Evolutionary conservation across 306 rosid genomes (phyloP).

Genomic region (Prosopis cineraria): DNA sequence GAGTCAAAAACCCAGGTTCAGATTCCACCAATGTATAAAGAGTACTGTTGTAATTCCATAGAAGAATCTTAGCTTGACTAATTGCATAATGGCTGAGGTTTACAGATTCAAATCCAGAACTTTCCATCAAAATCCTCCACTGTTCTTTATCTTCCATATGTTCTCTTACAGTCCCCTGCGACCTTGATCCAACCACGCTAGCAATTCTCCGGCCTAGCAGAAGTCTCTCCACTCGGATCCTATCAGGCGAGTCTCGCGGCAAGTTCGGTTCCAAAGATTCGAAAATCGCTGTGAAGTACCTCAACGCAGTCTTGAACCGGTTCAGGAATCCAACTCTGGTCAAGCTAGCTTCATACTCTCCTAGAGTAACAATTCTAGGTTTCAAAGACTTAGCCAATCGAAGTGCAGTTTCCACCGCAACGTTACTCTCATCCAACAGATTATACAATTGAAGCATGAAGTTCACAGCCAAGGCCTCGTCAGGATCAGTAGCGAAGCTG

Average conservation of each 20-base stretch:
- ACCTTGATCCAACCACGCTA: constrained; percentile 51
- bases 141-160: constrained; percentile 80
- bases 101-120: constrained; percentile 67
- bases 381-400: constrained; percentile 70
- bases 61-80: constrained; percentile 81
- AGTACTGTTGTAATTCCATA: constrained; percentile 75
- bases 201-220: constrained; percentile 72
- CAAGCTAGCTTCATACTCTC: constrained; percentile 80
- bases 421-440: constrained; percentile 67
- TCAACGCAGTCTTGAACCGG: constrained; percentile 71
- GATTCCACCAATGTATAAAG: constrained; percentile 68
- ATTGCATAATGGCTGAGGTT: constrained; percentile 78
- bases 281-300: constrained; percentile 72
- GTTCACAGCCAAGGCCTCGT: constrained; percentile 80
- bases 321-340: constrained; percentile 57
- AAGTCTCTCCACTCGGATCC: constrained; percentile 68
- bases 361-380: constrained; percentile 77
- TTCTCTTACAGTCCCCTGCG: constrained; percentile 46
- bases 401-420: constrained; percentile 58
- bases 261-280: constrained; percentile 83
- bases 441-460: constrained; percentile 91
- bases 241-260: constrained; percentile 62
- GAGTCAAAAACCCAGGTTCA: constrained; percentile 72
- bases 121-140: constrained; percentile 80
- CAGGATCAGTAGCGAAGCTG: constrained; percentile 58